phyloP scores from a whole-genome alignment of 2,329 filamentous ascomycete species.

The Hypoxylon rubiginosum region DNA sequence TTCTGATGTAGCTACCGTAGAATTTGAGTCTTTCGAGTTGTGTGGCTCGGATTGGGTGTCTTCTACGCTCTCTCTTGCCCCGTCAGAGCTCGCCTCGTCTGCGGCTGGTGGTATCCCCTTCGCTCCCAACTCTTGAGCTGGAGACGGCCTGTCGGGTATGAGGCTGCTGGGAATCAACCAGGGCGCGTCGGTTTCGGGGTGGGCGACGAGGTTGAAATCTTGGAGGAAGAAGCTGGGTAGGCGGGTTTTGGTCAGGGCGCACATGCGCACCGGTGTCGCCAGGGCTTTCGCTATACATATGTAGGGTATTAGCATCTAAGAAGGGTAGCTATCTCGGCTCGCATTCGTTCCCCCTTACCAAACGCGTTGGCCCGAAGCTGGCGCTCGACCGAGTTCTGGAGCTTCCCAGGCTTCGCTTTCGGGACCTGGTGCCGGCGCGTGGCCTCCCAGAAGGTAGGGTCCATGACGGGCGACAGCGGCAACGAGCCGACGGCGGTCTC shows the following conservation, averaged over 20 bases:
- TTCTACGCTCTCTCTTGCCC: not conserved
- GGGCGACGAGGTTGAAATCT: constrained; percentile 67
- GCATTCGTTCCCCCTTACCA: constrained; percentile 60
- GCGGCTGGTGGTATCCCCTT: constrained; percentile 41
- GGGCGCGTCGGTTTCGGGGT: constrained; percentile 65
- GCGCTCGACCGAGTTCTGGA: constrained; percentile 65
- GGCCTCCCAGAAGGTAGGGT: constrained; percentile 63
- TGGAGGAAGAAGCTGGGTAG: constrained; percentile 75
- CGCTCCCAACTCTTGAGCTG: constrained; percentile 2
- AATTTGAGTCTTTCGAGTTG: no score
- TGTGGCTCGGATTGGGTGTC: constrained; percentile 3
- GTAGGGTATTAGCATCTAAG: constrained; percentile 6
- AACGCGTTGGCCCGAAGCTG: constrained; percentile 74
- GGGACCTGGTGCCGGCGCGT: constrained; percentile 58
- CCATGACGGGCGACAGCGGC: constrained; percentile 68
- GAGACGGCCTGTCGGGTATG: constrained; percentile 42
- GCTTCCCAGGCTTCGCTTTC: constrained; percentile 54
- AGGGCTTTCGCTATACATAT: constrained; percentile 72
- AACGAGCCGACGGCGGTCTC: constrained; percentile 61
- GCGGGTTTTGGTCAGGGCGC: constrained; percentile 60
- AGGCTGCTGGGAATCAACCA: constrained; percentile 70
- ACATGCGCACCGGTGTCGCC: constrained; percentile 70
- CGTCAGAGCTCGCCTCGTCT: constrained; percentile 6
- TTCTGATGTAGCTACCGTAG: not conserved
- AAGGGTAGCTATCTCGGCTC: not conserved